These are phyloP conservation scores for Xylariaceae sp. DNA, from an alignment of 2,329 filamentous ascomycete species.

Conservation along the genomic window DNA sequence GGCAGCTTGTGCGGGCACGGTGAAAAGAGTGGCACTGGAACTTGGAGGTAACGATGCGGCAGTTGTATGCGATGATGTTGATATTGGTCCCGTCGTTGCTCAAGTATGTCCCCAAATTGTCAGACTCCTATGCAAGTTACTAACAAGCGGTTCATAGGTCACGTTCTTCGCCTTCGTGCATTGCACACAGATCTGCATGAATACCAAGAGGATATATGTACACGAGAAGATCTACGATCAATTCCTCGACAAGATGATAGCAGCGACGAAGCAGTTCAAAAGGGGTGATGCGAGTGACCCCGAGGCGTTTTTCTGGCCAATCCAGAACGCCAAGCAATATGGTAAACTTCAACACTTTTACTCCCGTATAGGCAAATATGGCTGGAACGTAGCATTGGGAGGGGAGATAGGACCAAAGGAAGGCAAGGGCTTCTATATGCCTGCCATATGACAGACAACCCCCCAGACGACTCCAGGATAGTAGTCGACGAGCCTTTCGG, in stretches of 20 bases:
- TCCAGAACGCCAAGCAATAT: slow-evolving; percentile 24
- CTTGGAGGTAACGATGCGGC: slow-evolving; percentile 61
- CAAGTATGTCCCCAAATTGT: not conserved
- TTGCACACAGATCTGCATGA: slow-evolving; percentile 51
- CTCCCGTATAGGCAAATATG: slow-evolving; percentile 17
- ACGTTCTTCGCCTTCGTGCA: slow-evolving; percentile 43
- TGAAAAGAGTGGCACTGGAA: slow-evolving; percentile 64
- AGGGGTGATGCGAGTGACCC: not conserved
- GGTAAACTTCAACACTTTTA: slow-evolving; percentile 23
- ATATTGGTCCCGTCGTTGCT: slow-evolving; percentile 29
- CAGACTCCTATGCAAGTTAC: no score
- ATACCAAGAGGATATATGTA: slow-evolving; percentile 53
- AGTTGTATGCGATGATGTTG: slow-evolving; percentile 56
- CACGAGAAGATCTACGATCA: slow-evolving; percentile 48
- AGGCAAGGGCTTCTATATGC: slow-evolving; percentile 16
- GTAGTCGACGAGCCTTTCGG: slow-evolving; percentile 24
- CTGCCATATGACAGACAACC: slow-evolving; percentile 24
- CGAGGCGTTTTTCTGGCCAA: slow-evolving; percentile 11
- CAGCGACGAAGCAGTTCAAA: slow-evolving; percentile 16
- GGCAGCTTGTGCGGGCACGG: slow-evolving; percentile 51
- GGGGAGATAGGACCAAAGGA: slow-evolving; percentile 1
- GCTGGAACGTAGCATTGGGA: slow-evolving; percentile 19
- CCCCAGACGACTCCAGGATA: slow-evolving; percentile 21
- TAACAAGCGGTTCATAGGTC: slow-evolving; percentile 12
- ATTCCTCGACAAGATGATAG: slow-evolving; percentile 44